Evolutionary conservation across 2,329 filamentous ascomycete species (phyloP), one percentile per base, ranked within the genome.

Genomic region (Dactylellina drechsleri): DNA sequence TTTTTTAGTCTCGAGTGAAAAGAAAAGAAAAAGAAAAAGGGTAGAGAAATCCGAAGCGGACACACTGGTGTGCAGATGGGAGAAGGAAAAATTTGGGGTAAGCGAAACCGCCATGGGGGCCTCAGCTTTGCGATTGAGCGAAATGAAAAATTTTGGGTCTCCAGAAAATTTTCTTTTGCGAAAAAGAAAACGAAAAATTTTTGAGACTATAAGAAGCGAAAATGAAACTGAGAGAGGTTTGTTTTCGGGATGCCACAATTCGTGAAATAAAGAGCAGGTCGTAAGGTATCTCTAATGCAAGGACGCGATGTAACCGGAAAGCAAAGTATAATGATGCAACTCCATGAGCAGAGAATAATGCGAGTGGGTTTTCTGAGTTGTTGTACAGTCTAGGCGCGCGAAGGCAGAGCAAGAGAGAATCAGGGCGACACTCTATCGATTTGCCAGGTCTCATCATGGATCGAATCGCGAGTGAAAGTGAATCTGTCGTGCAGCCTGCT

Each of bases 401-500:
- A 41, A n/a, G 56, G 53, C 6, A 8, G 36, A 20, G n/a, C 23
- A 4, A 36, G 18, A 16, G 31, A 7, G 16, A 57, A 71, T 76
- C 57, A 93, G 16, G 92, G 92, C 80, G 91, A 93, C 81, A 93
- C 81, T 79, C 92, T 88, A 79, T 92, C 86, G 78, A 95, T 83
- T 80, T 83, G 86, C 91, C 91, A 93, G 78, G 82, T 83, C 2
- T 82, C 83, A 65, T 83, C 82, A 16, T 79, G 82, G 10, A 79
- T 82, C 61, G 84, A 84, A 58, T 87, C 85, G 81, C 87, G 89
- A 66, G 88, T 88, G 83, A 97, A 98, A 76, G 89, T 87, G 81
- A 99, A 98, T 23, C 95, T 90, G 85, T 99, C 95, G 83, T 99
- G 95, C 82, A 99, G 83, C 73, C 95, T 86, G 83, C 90, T 97